Evolutionary conservation across 2,329 filamentous ascomycete species (phyloP).

Genomic region (Stagonosporopsis cucurbitacearum): DNA sequence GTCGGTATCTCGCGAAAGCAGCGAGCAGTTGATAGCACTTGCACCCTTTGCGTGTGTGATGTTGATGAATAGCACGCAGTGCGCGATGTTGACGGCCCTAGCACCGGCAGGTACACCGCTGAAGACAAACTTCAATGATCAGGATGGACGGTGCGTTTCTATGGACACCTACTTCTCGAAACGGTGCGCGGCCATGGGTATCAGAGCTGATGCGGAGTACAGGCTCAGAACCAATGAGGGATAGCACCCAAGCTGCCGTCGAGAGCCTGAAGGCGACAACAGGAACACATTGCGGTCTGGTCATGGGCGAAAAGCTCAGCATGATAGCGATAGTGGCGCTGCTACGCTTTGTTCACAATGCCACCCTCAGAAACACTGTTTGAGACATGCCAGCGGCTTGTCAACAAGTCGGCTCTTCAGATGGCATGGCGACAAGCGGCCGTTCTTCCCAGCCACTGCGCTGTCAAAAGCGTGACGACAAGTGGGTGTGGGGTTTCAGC

Average conservation of each 20-base stretch:
- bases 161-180: slow-evolving; percentile 8
- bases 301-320: background rate
- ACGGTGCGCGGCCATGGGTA: slow-evolving; percentile 1
- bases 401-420: slow-evolving; percentile 17
- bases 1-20: background rate
- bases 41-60: background rate
- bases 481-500: slow-evolving; percentile 6
- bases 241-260: background rate
- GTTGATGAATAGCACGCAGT: too few relatives aligned
- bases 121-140: background rate
- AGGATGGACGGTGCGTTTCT: background rate
- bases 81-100: too few relatives aligned
- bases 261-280: background rate
- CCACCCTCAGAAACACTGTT: slow-evolving; percentile 4
- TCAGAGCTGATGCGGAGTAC: background rate
- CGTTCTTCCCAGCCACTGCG: slow-evolving; percentile 16
- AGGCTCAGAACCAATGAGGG: background rate
- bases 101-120: slow-evolving; percentile 7
- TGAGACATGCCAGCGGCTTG: slow-evolving; percentile 17
- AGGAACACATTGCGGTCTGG: background rate
- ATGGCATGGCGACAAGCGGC: slow-evolving; percentile 12
- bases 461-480: slow-evolving; percentile 4
- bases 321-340: background rate
- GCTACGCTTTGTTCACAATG: background rate
- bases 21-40: background rate